Base-by-base conservation (phyloP, 371 early-diverging fungal genomes). In the Mycotypha africana region DNA sequence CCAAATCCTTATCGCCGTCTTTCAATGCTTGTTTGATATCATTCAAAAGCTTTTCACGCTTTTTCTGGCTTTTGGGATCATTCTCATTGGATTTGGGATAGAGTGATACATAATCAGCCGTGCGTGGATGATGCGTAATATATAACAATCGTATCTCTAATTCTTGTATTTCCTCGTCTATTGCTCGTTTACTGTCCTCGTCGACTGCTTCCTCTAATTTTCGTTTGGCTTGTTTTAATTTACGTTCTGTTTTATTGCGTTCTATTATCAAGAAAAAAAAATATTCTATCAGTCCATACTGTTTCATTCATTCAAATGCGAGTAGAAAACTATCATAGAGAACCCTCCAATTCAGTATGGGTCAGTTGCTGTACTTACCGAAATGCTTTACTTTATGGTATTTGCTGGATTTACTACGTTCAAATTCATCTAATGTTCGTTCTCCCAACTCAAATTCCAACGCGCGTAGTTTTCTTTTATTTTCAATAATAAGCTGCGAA, bases 361-460 rank as follows among this genome's bases (percentile, higher is more conserved):
- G n/a, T n/a, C 30, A 8, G 12, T 28, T 28, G 30, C 30, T 12
- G 6, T 28, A 28, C 15, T 42, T 72, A 72, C 72, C 72, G 33
- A 72, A 51, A 52, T 60, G 63, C 46, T 63, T 62, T 12, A 61
- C 49, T 33, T 37, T 50, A 22, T 63, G 72, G 44, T 67, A 72
- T 47, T 56, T 62, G 10, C 43, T 45, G 8, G 53, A 40, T 38
- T 60, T 51, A 2, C 31, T 37, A 30, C 45, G 47, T 44, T 72
- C 68, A 19, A 47, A 38, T n/a, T 65, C 63, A 36, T 65, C 61
- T 48, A 72, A 55, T 11, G 46, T 41, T 38, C 41, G 59, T 23
- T 72, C 68, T 8, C 63, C 63, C 7, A 60, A 47, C 34, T 65
- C 60, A 25, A 51, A 55, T 47, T 72, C 50, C 16, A 65, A 45